Conservation (phyloP, 2,329 filamentous ascomycete genomes). For the Aspergillus sp. region DNA sequence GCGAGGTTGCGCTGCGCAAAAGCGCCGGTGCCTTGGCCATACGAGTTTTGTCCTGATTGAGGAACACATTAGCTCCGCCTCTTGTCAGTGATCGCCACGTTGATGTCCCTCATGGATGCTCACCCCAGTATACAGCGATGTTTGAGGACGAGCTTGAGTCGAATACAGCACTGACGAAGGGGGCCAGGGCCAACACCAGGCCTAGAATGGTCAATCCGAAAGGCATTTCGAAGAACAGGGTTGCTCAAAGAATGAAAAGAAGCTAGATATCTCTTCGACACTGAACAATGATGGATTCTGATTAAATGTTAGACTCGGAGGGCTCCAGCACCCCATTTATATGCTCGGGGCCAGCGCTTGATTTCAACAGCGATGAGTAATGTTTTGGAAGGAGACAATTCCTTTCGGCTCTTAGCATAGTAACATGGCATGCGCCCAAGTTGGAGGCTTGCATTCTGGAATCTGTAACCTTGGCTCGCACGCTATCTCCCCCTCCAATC, state of each 20-base stretch:
- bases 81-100: background rate
- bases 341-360: background rate
- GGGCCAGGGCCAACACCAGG: background rate
- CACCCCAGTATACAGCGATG: conserved; percentile 65
- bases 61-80: background rate
- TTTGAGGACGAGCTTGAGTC: conserved; percentile 35
- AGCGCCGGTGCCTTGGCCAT: conserved; percentile 36
- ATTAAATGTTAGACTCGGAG: background rate
- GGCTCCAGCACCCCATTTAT: background rate
- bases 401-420: background rate
- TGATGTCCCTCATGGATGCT: background rate
- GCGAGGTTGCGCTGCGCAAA: conserved; percentile 55
- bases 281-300: background rate
- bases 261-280: background rate
- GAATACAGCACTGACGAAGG: background rate
- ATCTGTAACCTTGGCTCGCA: background rate
- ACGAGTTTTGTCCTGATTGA: conserved; percentile 60
- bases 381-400: background rate
- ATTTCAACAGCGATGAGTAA: background rate
- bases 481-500: background rate
- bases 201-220: background rate
- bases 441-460: background rate
- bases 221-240: background rate
- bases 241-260: background rate
- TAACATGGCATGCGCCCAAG: background rate